These are phyloP conservation scores for Carallia brachiata DNA, from an alignment of 345 rosid species.

Conservation along the genomic window DNA sequence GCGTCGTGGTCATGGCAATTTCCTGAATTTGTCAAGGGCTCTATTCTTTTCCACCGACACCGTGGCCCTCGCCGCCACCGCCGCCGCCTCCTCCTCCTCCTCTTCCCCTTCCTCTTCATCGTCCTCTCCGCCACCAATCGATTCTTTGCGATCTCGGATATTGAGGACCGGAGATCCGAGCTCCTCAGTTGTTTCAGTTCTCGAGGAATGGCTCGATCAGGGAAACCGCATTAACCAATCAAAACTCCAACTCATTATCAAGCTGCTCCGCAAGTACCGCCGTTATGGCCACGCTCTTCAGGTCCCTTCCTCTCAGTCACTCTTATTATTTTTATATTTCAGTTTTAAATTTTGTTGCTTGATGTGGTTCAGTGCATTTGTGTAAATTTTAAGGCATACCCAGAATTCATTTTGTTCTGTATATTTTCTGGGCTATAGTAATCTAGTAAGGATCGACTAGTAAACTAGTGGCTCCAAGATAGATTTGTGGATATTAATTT, in stretches of 20 bases:
- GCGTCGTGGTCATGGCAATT: too few relatives aligned
- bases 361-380: too few relatives aligned
- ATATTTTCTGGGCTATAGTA: too few relatives aligned
- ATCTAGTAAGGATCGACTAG: too few relatives aligned
- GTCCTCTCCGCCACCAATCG: background rate
- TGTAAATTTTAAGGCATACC: too few relatives aligned
- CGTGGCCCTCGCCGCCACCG: slow-evolving; percentile 16
- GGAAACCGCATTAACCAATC: slow-evolving; percentile 4
- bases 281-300: slow-evolving; percentile 30
- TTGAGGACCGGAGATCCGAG: slow-evolving; percentile 9
- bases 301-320: slow-evolving; percentile 5
- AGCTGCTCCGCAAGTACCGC: background rate
- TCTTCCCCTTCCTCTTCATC: background rate
- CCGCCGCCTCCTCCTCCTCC: background rate
- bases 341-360: background rate
- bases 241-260: slow-evolving; percentile 11
- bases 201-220: slow-evolving; percentile 30
- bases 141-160: slow-evolving; percentile 23
- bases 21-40: background rate
- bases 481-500: too few relatives aligned
- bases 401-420: too few relatives aligned
- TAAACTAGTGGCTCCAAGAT: too few relatives aligned
- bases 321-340: background rate
- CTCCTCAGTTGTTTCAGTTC: slow-evolving; percentile 19
- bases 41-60: slow-evolving; percentile 4